Evolutionary conservation across 2,329 filamentous ascomycete species (phyloP).

Genomic region (Fusarium acutatum): DNA sequence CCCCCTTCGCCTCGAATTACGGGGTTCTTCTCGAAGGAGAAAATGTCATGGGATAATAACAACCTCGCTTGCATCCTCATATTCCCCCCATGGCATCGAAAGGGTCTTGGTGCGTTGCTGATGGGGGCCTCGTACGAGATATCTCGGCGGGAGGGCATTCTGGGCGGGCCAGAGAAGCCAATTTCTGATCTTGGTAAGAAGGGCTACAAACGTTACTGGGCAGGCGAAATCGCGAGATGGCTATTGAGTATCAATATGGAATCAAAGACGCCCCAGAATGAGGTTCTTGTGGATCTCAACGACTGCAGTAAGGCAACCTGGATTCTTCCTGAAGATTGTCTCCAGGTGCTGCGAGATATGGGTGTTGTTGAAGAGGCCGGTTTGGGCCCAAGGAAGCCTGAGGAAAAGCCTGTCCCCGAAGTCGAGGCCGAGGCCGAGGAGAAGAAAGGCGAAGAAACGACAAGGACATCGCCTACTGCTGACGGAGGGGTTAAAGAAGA

Average conservation of each 20-base stretch:
- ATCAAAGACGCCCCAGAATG: constrained; percentile 33
- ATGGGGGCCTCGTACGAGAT: constrained; percentile 96
- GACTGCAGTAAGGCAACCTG: constrained; percentile 81
- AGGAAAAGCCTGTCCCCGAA: constrained; percentile 11
- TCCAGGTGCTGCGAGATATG: constrained; percentile 82
- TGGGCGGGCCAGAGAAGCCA: constrained; percentile 94
- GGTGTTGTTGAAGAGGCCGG: constrained; percentile 70
- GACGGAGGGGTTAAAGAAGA: constrained; percentile 39
- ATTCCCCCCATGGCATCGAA: constrained; percentile 94
- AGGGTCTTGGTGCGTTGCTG: constrained; percentile 84
- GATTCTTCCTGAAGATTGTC: constrained; percentile 85
- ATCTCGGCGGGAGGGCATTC: constrained; percentile 79
- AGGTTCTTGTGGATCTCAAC: constrained; percentile 70
- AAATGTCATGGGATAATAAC: constrained; percentile 98
- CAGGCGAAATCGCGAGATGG: constrained; percentile 81
- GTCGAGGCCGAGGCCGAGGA: constrained; percentile 32
- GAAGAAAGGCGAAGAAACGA: constrained; percentile 34
- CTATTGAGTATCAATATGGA: constrained; percentile 57
- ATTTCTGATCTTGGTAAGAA: constrained; percentile 85
- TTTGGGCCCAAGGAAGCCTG: constrained; percentile 53
- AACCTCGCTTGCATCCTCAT: constrained; percentile 96
- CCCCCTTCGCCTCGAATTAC: constrained; percentile 65
- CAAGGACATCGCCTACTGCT: not conserved
- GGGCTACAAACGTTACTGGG: constrained; percentile 89
- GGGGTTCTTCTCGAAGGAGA: constrained; percentile 99